These are phyloP conservation scores for Ilex aquifolium DNA, from an alignment of 257 asterid genomes.

Conservation along the genomic window DNA sequence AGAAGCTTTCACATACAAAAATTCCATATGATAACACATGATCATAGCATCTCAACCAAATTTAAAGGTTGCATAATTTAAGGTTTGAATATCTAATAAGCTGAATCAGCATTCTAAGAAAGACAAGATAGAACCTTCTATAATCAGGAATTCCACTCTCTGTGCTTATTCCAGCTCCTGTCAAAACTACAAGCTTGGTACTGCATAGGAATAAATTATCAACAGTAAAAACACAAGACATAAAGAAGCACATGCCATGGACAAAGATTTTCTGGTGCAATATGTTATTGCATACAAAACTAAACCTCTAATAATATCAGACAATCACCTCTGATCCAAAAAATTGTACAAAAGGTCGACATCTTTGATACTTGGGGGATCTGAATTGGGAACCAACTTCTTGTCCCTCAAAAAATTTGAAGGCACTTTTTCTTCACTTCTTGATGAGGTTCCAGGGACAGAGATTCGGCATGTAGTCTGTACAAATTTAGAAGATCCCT, in stretches of 20 bases:
- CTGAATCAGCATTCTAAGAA: background rate
- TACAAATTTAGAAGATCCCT: constrained; percentile 38
- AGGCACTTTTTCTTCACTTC: constrained; percentile 42
- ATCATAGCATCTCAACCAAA: background rate
- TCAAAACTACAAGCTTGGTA: constrained; percentile 70
- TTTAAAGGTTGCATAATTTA: background rate
- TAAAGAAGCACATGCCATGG: background rate
- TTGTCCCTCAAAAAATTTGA: constrained; percentile 50
- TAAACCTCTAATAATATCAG: background rate
- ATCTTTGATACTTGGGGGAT: constrained; percentile 66
- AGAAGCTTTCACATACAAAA: too few relatives aligned
- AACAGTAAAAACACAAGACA: constrained; percentile 1
- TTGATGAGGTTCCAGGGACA: constrained; percentile 61
- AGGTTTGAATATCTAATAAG: background rate
- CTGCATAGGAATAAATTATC: constrained; percentile 36
- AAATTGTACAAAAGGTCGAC: constrained; percentile 49
- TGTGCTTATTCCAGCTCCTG: constrained; percentile 98
- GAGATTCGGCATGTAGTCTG: constrained; percentile 41
- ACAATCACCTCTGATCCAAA: constrained; percentile 62
- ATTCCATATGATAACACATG: too few relatives aligned
- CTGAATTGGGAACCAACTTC: constrained; percentile 63
- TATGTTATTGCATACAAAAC: constrained; percentile 1
- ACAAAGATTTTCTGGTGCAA: background rate
- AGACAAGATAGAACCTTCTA: constrained; percentile 50
- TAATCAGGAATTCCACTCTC: constrained; percentile 98